Evolutionary conservation across 345 rosid genomes (phyloP).

Genomic region (Arabidopsis suecica): DNA sequence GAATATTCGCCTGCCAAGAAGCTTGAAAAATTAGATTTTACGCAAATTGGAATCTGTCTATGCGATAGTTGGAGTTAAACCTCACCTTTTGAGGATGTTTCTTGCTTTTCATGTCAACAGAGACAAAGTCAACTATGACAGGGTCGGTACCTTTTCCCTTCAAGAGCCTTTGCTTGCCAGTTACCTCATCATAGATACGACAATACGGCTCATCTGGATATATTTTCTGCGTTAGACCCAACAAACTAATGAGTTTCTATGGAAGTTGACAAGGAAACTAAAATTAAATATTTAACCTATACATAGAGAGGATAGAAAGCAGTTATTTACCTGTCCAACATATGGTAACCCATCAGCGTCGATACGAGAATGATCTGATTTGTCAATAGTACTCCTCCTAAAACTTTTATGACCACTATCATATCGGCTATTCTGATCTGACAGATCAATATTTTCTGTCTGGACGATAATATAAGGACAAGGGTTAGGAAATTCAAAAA

Average conservation of each 20-base stretch:
- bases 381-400: slow-evolving; percentile 61
- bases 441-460: slow-evolving; percentile 88
- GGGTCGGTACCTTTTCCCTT: slow-evolving; percentile 76
- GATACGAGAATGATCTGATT: slow-evolving; percentile 55
- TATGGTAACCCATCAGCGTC: slow-evolving; percentile 95
- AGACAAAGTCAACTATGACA: slow-evolving; percentile 76
- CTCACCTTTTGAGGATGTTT: slow-evolving; percentile 74
- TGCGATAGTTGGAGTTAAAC: slow-evolving; percentile 11
- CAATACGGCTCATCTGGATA: slow-evolving; percentile 74
- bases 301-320: slow-evolving; percentile 2
- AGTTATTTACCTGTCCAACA: slow-evolving; percentile 79
- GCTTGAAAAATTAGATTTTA: slow-evolving; percentile 4
- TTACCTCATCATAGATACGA: slow-evolving; percentile 63
- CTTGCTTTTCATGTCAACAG: slow-evolving; percentile 77
- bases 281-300: slow-evolving; percentile 3
- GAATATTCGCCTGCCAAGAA: slow-evolving; percentile 71
- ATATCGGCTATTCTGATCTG: slow-evolving; percentile 60
- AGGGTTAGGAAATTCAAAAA: slow-evolving; percentile 3
- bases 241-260: slow-evolving; percentile 12
- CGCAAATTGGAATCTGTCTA: neutral
- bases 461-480: slow-evolving; percentile 44
- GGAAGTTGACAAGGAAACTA: slow-evolving; percentile 4
- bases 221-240: slow-evolving; percentile 58
- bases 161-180: slow-evolving; percentile 47
- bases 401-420: slow-evolving; percentile 55